These are phyloP conservation scores for Coemansia sp. DNA, from an alignment of 192 early-diverging fungal species.

Conservation along the genomic window DNA sequence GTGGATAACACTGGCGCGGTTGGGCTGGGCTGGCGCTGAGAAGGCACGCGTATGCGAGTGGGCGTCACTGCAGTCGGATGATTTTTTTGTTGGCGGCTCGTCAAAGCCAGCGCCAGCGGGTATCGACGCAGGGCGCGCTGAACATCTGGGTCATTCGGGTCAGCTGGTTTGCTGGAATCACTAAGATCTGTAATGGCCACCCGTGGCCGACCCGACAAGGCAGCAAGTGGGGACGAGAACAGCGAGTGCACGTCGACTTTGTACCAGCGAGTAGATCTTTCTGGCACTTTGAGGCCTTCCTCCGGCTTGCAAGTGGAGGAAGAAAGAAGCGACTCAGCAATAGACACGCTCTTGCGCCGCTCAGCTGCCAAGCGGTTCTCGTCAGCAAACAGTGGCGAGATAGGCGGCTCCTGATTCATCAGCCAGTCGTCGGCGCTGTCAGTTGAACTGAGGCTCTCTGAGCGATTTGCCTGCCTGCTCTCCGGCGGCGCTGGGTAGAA, in stretches of 20 bases:
- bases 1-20: not conserved
- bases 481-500: slow-evolving; percentile 1
- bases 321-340: not conserved
- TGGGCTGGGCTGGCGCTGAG: not conserved
- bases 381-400: slow-evolving; percentile 42
- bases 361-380: slow-evolving; percentile 18
- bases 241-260: slow-evolving; percentile 40
- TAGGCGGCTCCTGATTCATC: slow-evolving; percentile 41
- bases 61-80: not conserved
- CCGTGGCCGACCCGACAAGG: slow-evolving; percentile 5
- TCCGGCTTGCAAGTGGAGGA: not conserved
- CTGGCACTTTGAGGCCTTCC: not conserved
- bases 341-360: not conserved
- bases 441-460: slow-evolving; percentile 12
- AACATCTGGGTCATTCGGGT: slow-evolving; percentile 12
- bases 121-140: slow-evolving; percentile 11
- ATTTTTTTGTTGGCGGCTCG: not conserved
- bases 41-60: slow-evolving; percentile 28
- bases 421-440: slow-evolving; percentile 34
- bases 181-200: slow-evolving; percentile 31
- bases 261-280: slow-evolving; percentile 23
- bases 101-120: slow-evolving; percentile 22
- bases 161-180: slow-evolving; percentile 3
- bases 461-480: not conserved
- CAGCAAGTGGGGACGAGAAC: slow-evolving; percentile 24